Evolutionary conservation across 192 early-diverging fungal genomes (phyloP).

Genomic region (Martensiomyces pterosporus): DNA sequence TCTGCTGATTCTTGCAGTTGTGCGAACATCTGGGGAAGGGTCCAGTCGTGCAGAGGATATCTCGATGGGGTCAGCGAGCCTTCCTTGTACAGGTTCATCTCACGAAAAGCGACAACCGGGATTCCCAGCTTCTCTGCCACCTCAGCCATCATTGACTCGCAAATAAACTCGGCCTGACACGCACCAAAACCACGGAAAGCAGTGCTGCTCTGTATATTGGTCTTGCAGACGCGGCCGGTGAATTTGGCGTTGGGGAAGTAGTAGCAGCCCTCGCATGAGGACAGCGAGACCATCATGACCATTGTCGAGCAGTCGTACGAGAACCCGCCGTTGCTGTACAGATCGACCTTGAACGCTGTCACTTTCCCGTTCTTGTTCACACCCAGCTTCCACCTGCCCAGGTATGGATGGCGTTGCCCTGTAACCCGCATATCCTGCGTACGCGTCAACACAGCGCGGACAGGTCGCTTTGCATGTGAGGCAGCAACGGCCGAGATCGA

Average conservation of each 20-base stretch:
- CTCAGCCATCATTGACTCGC: conserved; percentile 63
- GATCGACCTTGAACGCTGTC: conserved; percentile 50
- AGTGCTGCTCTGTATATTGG: conserved; percentile 70
- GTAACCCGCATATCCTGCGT: conserved; percentile 67
- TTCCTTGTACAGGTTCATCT: conserved; percentile 60
- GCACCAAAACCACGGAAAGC: conserved; percentile 74
- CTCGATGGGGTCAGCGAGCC: conserved; percentile 51
- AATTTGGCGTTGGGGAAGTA: conserved; percentile 60
- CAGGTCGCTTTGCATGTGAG: conserved; percentile 53
- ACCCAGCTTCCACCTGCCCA: conserved; percentile 66
- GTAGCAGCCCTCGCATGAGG: conserved; percentile 65
- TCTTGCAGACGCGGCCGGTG: conserved; percentile 59
- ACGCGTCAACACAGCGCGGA: conserved; percentile 65
- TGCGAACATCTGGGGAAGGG: conserved; percentile 55
- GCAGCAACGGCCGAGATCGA: conserved; percentile 60
- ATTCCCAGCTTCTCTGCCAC: conserved; percentile 60
- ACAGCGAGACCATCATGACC: conserved; percentile 61
- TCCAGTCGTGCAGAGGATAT: conserved; percentile 43
- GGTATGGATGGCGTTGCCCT: conserved; percentile 66
- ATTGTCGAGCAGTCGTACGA: conserved; percentile 51
- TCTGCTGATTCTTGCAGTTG: conserved; percentile 55
- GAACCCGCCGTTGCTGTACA: conserved; percentile 54
- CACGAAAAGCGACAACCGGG: conserved; percentile 52
- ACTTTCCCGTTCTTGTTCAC: conserved; percentile 63
- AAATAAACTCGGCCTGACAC: conserved; percentile 73